These are phyloP conservation scores for Fusarium pseudonygamai DNA, from an alignment of 2,329 filamentous ascomycete species.

Conservation along the genomic window DNA sequence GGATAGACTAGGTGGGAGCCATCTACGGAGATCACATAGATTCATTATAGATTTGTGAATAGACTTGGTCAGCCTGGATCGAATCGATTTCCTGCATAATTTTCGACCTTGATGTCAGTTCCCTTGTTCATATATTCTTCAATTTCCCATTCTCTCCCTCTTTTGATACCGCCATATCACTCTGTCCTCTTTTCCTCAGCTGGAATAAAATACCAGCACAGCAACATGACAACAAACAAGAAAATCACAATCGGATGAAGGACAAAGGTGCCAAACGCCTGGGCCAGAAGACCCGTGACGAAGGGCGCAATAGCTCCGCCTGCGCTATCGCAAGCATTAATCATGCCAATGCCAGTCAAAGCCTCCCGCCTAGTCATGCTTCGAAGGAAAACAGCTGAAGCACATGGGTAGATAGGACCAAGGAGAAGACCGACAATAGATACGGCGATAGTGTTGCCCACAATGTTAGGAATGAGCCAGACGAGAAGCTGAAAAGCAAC, in stretches of 20 bases:
- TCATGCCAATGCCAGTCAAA: conserved; percentile 72
- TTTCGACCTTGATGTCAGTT: too few species aligned
- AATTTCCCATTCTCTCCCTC: not conserved
- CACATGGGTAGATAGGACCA: conserved; percentile 82
- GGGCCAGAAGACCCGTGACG: conserved; percentile 70
- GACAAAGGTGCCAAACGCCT: conserved; percentile 70
- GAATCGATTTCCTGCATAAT: not conserved
- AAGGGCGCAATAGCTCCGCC: conserved; percentile 76
- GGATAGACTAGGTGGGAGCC: conserved; percentile 21
- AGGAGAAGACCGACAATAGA: conserved; percentile 78
- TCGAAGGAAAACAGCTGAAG: conserved; percentile 70
- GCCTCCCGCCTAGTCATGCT: conserved; percentile 68
- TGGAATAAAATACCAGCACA: conserved; percentile 71
- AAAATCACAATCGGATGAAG: conserved; percentile 74
- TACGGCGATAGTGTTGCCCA: conserved; percentile 73
- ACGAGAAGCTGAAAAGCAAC: conserved; percentile 77
- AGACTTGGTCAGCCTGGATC: conserved; percentile 2
- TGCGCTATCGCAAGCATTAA: conserved; percentile 74
- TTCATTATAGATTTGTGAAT: conserved; percentile 21
- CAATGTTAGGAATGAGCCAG: conserved; percentile 81
- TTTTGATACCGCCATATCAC: not conserved
- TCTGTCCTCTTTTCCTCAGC: conserved; percentile 67
- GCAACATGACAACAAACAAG: conserved; percentile 71
- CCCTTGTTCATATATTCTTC: not conserved
- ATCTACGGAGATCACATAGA: conserved; percentile 24